Percentiles rank a stretch among this genome's conserved stretches.
Evolutionary conservation across 495 filamentous ascomycete genomes (phyloP).

Genomic region (Delitschia confertaspora): DNA sequence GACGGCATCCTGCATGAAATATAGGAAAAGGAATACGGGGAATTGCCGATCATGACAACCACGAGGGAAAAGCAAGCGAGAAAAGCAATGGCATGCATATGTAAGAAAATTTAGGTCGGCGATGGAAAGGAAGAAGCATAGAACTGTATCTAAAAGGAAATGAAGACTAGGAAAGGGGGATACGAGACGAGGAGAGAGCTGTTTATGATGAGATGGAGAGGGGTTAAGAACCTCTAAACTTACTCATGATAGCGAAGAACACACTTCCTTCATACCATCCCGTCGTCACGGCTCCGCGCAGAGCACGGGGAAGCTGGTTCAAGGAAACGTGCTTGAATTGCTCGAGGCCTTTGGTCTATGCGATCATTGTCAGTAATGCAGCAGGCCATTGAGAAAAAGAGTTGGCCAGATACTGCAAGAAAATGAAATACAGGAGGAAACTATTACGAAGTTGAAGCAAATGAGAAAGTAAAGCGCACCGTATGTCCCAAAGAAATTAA

Average conservation of each 20-base stretch:
- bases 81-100: no score
- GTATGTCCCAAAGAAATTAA: slow-evolving; percentile 22
- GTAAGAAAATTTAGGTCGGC: background rate
- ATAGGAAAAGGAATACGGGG: no score
- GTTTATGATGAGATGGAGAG: background rate
- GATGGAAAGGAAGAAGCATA: background rate
- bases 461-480: slow-evolving; percentile 1
- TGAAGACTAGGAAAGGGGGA: background rate
- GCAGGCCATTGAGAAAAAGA: no score
- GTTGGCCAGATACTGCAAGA: no score
- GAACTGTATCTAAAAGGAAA: background rate
- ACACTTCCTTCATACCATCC: slow-evolving; percentile 26
- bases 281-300: slow-evolving; percentile 8
- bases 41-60: no score
- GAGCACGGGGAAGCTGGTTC: slow-evolving; percentile 7
- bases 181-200: background rate
- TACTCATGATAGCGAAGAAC: slow-evolving; percentile 23
- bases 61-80: no score
- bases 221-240: no score
- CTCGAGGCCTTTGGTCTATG: slow-evolving; percentile 19
- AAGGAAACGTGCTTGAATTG: slow-evolving; percentile 20
- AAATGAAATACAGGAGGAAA: background rate
- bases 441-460: background rate
- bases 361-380: background rate
- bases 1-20: no score